A percentile compares a stretch with the other conserved stretches of the same genome.
Evolutionary conservation across 495 filamentous ascomycete genomes (phyloP).

Genomic region (Penicillium bovifimosum): DNA sequence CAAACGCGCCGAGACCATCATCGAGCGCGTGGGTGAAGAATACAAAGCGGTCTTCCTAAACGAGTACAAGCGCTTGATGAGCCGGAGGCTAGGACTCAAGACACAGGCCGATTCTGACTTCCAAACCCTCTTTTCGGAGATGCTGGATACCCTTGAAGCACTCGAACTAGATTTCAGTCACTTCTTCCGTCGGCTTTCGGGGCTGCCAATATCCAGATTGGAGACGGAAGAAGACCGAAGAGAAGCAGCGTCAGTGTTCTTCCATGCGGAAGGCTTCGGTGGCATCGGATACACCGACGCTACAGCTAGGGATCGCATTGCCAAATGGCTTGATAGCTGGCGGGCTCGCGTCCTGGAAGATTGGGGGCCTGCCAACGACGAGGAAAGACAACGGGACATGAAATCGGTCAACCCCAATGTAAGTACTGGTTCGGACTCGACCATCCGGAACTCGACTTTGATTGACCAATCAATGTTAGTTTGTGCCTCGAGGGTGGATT

Average conservation of each 20-base stretch:
- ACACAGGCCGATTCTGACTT: conserved; percentile 65
- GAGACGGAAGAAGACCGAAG: conserved; percentile 54
- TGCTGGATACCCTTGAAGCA: conserved; percentile 76
- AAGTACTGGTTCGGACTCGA: conserved; percentile 1
- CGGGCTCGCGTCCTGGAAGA: conserved; percentile 61
- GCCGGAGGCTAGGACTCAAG: conserved; percentile 66
- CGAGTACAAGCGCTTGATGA: conserved; percentile 84
- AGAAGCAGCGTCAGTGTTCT: conserved; percentile 59
- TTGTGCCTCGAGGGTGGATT: conserved; percentile 83
- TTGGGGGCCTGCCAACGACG: conserved; percentile 56
- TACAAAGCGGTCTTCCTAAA: conserved; percentile 78
- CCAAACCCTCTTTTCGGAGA: conserved; percentile 64
- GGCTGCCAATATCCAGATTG: conserved; percentile 51
- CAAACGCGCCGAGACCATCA: conserved; percentile 74
- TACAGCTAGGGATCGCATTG: conserved; percentile 57
- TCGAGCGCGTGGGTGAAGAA: conserved; percentile 71
- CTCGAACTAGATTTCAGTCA: conserved; percentile 85
- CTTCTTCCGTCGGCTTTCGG: conserved; percentile 74
- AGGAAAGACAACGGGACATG: conserved; percentile 64
- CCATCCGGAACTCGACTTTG: background rate
- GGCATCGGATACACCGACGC: conserved; percentile 51
- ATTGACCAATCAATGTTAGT: conserved; percentile 34
- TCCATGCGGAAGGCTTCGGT: conserved; percentile 59
- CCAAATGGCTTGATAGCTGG: conserved; percentile 73
- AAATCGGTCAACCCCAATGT: conserved; percentile 79